phyloP scores from a whole-genome alignment of 2,329 filamentous ascomycete species.

The Monilinia vaccinii-corymbosi region DNA sequence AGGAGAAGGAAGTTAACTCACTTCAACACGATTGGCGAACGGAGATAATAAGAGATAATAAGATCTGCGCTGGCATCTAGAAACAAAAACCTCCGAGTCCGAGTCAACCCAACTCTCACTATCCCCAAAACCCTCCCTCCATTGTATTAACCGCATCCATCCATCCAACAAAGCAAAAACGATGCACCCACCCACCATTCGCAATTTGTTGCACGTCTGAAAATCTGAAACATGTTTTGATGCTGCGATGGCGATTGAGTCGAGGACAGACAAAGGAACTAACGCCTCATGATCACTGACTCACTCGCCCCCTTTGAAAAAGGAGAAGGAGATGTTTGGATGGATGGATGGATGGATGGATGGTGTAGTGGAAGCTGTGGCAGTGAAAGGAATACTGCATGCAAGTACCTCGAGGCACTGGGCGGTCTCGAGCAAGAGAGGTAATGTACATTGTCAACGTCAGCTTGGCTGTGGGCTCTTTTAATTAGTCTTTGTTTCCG shows the following conservation, averaged over 20 bases:
- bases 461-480: no score
- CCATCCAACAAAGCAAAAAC: background rate
- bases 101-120: no score
- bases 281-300: no score
- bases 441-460: background rate
- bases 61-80: background rate
- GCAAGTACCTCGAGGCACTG: background rate
- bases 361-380: background rate
- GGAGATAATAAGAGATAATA: background rate
- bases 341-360: background rate
- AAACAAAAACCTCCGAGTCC: background rate
- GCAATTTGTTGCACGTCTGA: slow-evolving; percentile 7
- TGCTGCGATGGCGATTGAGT: background rate
- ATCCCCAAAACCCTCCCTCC: background rate
- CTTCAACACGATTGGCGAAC: background rate
- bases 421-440: background rate
- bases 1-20: no score
- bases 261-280: background rate
- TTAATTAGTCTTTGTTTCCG: background rate
- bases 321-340: background rate
- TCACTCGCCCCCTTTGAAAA: background rate
- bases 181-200: no score
- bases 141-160: no score
- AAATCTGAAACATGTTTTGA: slow-evolving; percentile 6
- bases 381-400: no score